Evolutionary conservation across 345 rosid species (phyloP).

Genomic region (Trapa incisa): DNA sequence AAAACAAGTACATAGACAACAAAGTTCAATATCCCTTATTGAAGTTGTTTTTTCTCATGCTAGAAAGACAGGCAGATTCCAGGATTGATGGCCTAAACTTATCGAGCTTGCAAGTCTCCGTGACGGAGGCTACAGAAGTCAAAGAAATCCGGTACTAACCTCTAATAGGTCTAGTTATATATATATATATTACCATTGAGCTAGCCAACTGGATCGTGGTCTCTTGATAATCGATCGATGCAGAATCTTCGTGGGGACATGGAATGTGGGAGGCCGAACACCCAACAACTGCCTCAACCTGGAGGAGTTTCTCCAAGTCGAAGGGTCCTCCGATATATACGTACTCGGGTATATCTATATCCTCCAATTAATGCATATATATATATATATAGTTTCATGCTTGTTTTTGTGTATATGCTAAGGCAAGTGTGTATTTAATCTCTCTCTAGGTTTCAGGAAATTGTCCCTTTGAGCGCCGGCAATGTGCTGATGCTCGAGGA

Average conservation of each 20-base stretch:
- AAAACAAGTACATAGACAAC: neutral
- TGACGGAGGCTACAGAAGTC: constrained; percentile 40
- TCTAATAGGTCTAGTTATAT: neutral
- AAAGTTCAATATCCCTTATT: neutral
- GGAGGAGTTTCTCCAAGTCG: constrained; percentile 75
- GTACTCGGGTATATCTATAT: constrained; percentile 65
- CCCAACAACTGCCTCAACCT: constrained; percentile 64
- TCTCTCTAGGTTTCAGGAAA: constrained; percentile 76
- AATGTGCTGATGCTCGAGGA: constrained; percentile 82
- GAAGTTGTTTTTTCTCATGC: constrained; percentile 4
- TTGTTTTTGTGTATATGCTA: neutral
- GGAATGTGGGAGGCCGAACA: constrained; percentile 93
- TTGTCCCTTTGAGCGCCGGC: constrained; percentile 93
- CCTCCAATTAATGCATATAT: no score
- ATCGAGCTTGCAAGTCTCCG: constrained; percentile 41
- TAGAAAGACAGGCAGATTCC: constrained; percentile 50
- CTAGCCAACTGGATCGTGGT: no score
- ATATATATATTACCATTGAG: neutral
- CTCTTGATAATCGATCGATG: neutral
- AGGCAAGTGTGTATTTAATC: neutral
- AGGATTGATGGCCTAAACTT: constrained; percentile 63
- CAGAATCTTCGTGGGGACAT: constrained; percentile 76
- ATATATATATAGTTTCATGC: no score
- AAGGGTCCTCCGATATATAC: constrained; percentile 74
- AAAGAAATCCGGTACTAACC: constrained; percentile 48